Evolutionary conservation across 164 flowering plant species (phyloP).

Genomic region (Amborella trichopoda): DNA sequence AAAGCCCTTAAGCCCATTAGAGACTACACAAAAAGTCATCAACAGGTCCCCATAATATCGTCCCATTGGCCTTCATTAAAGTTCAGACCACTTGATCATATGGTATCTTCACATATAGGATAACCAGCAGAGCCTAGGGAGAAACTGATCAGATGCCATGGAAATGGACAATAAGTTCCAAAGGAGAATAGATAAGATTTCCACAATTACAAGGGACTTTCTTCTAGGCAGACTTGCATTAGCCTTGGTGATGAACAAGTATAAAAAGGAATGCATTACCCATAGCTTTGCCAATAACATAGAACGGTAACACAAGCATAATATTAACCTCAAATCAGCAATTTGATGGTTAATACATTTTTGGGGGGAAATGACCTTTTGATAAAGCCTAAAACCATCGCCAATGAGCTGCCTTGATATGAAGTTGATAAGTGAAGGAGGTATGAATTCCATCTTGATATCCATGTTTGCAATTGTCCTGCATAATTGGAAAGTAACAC

Average conservation of each 20-base stretch:
- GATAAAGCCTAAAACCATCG: slow-evolving; percentile 71
- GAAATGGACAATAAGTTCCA: not conserved
- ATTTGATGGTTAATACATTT: not conserved
- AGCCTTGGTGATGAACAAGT: not conserved
- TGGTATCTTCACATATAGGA: not conserved
- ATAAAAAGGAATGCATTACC: not conserved
- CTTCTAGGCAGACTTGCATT: not conserved
- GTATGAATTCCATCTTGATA: slow-evolving; percentile 73
- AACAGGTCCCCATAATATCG: too few species aligned
- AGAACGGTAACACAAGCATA: not conserved
- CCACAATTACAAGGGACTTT: not conserved
- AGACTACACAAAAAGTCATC: too few species aligned
- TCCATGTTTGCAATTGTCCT: slow-evolving; percentile 86
- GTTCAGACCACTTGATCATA: not conserved
- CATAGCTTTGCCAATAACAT: too few species aligned
- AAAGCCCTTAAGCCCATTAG: too few species aligned
- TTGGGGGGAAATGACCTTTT: slow-evolving; percentile 40
- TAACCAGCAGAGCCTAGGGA: not conserved
- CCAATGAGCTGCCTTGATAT: slow-evolving; percentile 86
- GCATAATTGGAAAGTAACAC: too few species aligned
- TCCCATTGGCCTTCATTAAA: too few species aligned
- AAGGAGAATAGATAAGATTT: not conserved
- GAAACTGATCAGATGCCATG: not conserved
- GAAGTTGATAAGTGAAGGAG: slow-evolving; percentile 80
- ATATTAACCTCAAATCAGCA: not conserved